A percentile compares a stretch with the other conserved stretches of the same genome.
These are phyloP conservation scores for Nyssa sinensis DNA, from an alignment of 148 eudicot genomes.

Conservation along the genomic window DNA sequence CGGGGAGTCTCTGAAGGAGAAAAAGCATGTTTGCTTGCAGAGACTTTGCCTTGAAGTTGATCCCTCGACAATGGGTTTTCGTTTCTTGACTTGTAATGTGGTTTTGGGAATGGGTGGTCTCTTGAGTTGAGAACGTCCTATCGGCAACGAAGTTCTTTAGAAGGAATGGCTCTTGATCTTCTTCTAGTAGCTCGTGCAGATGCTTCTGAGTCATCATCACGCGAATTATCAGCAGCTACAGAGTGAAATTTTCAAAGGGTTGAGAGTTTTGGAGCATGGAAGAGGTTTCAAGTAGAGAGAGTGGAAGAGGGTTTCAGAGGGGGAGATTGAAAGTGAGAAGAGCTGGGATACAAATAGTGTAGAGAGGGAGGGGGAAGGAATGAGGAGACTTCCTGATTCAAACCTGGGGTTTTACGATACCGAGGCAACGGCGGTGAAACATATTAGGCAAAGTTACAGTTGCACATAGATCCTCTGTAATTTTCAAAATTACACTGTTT, in stretches of 20 bases:
- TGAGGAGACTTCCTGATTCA: conserved; percentile 50
- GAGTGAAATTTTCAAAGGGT: neutral
- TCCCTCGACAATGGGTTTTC: conserved; percentile 24
- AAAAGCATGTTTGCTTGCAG: conserved; percentile 52
- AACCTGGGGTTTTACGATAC: conserved; percentile 39
- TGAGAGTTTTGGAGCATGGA: conserved; percentile 1
- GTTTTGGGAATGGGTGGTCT: conserved; percentile 1
- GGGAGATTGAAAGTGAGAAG: conserved; percentile 1
- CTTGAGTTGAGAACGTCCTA: conserved; percentile 18
- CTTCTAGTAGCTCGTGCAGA: conserved; percentile 29
- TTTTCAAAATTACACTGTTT: too few relatives aligned
- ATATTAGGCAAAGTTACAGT: too few relatives aligned
- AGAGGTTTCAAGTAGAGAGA: conserved; percentile 24
- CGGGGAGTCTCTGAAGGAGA: conserved; percentile 48
- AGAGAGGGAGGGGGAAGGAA: conserved; percentile 31
- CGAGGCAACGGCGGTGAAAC: conserved; percentile 46
- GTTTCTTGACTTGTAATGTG: conserved; percentile 23
- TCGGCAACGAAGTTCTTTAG: conserved; percentile 23
- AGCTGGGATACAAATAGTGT: conserved; percentile 21
- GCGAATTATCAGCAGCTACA: too few relatives aligned
- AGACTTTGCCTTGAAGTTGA: conserved; percentile 21
- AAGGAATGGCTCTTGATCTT: conserved; percentile 41
- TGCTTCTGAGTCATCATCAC: conserved; percentile 19
- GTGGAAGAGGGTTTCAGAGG: conserved; percentile 4
- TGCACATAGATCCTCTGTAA: too few relatives aligned